These are phyloP conservation scores for Filobasidium floriforme DNA, from an alignment of 768 basidiomycete species.

Conservation along the genomic window DNA sequence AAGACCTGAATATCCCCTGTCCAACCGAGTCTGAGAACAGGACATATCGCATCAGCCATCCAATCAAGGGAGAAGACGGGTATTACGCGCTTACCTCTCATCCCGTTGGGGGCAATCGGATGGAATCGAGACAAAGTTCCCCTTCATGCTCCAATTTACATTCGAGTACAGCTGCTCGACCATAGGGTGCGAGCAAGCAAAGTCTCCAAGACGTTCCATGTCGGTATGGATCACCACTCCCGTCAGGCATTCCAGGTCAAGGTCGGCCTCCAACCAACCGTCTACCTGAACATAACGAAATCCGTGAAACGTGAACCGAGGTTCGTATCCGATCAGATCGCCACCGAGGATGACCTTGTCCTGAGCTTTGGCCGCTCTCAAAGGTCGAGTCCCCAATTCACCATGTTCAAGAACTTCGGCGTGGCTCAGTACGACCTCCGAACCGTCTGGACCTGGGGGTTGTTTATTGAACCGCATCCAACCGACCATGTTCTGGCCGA, in stretches of 20 bases:
- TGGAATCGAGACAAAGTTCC: conserved; percentile 28
- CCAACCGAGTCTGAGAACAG: conserved; percentile 37
- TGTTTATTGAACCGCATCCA: conserved; percentile 30
- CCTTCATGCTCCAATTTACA: conserved; percentile 31
- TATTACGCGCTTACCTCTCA: conserved; percentile 17
- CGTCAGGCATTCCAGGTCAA: conserved; percentile 13
- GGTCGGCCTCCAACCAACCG: conserved; percentile 20
- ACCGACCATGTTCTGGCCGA: conserved; percentile 42
- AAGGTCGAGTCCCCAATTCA: conserved; percentile 35
- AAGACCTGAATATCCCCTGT: conserved; percentile 44
- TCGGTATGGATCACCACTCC: conserved; percentile 32
- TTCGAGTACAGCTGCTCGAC: conserved; percentile 34
- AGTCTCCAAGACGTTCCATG: conserved; percentile 29
- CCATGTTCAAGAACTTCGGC: conserved; percentile 41
- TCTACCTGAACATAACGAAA: conserved; percentile 38
- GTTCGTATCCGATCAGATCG: conserved; percentile 29
- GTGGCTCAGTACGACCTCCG: conserved; percentile 28
- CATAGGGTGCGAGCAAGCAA: conserved; percentile 31
- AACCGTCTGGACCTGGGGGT: conserved; percentile 3
- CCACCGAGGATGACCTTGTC: conserved; percentile 28
- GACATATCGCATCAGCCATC: no score
- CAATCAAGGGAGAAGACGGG: neutral
- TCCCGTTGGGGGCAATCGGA: conserved; percentile 40
- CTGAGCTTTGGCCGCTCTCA: conserved; percentile 29
- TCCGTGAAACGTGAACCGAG: conserved; percentile 40